Conservation (phyloP, 2,329 filamentous ascomycete genomes). For the Paracorniculantispora psalliotae region DNA sequence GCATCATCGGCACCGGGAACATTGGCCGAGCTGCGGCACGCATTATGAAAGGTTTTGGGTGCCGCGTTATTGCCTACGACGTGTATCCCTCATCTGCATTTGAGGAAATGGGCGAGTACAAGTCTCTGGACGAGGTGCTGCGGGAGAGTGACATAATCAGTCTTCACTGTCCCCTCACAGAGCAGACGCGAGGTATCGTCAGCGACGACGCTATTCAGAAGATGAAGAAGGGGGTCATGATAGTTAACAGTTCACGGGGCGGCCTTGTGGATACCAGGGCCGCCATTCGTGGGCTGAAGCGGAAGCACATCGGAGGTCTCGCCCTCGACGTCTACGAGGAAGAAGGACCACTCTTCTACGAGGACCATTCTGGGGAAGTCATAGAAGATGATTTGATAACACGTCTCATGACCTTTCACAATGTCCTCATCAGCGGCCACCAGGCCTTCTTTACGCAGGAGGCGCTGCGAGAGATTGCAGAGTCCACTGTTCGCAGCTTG, state of each 20-base stretch:
- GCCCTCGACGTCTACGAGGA: conserved; percentile 66
- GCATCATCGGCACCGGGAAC: conserved; percentile 59
- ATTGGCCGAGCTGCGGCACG: conserved; percentile 59
- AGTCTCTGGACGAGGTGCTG: conserved; percentile 50
- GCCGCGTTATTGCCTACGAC: conserved; percentile 57
- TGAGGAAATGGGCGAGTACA: conserved; percentile 45
- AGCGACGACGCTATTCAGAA: conserved; percentile 45
- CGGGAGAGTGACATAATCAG: conserved; percentile 55
- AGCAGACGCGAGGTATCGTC: conserved; percentile 56
- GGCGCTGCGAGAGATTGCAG: conserved; percentile 59
- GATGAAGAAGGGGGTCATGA: conserved; percentile 56
- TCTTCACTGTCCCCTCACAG: conserved; percentile 61
- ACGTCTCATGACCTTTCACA: conserved; percentile 63
- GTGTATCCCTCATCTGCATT: conserved; percentile 48
- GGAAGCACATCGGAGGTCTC: conserved; percentile 53
- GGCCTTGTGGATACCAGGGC: conserved; percentile 57
- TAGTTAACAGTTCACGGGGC: conserved; percentile 66
- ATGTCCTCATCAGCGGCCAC: conserved; percentile 62
- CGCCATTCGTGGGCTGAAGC: conserved; percentile 57
- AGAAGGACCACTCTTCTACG: conserved; percentile 60
- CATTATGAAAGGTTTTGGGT: conserved; percentile 62
- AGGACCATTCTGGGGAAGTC: conserved; percentile 59
- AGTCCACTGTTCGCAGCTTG: conserved; percentile 54
- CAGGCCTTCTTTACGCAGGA: conserved; percentile 67
- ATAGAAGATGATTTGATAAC: conserved; percentile 63